Base-by-base conservation (phyloP, 805 yeast species). In the Pichia cephalocereana region DNA sequence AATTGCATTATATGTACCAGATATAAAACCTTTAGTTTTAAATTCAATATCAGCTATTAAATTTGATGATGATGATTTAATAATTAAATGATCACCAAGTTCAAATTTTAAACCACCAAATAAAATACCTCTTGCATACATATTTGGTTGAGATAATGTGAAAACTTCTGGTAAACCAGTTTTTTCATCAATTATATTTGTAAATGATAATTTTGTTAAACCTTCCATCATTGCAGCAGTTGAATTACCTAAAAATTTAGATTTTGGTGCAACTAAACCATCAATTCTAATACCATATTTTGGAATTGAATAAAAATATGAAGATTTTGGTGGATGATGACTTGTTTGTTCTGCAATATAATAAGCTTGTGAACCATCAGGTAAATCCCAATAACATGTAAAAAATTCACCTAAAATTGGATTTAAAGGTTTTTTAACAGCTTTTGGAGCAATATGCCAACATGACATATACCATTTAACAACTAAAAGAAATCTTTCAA, bases 171-270 rank as follows among this genome's bases (percentile, higher is more conserved):
- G 74, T 37, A 55, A 52, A 2, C 73, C 73, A 1, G 60, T 55
- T 19, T 67, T 54, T n/a, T 64, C 54, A 54, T 79, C 79, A 38
- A 64, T 63, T 27, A 76, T 70, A 56, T 85, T 84, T 43, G 80
- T 71, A 52, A 91, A 77, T 39, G 85, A 77, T 18, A 90, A 67
- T 44, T 77, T 80, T 1, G 87, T 91, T 48, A 76, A 61, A 19
- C 99, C 99, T 57, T 90, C 96, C 99, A 93, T 93, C 64, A 93
- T 79, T 1, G 96, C 95, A 19, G 98, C 99, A 0, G 96, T 90
- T 2, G 96, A 88, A 62, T 93, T 93, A 32, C 99, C 99, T 51
- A 91, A 71, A 59, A 93, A 93, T 58, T 79, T 78, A 1, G 97
- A 89, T 60, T 78, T 82, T 23, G 99, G 99, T 41, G 88, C 73